A percentile compares a stretch with the other conserved stretches of the same genome.
These are phyloP conservation scores for Strobilomyces dryophilus DNA, from an alignment of 768 basidiomycete species.

Conservation along the genomic window DNA sequence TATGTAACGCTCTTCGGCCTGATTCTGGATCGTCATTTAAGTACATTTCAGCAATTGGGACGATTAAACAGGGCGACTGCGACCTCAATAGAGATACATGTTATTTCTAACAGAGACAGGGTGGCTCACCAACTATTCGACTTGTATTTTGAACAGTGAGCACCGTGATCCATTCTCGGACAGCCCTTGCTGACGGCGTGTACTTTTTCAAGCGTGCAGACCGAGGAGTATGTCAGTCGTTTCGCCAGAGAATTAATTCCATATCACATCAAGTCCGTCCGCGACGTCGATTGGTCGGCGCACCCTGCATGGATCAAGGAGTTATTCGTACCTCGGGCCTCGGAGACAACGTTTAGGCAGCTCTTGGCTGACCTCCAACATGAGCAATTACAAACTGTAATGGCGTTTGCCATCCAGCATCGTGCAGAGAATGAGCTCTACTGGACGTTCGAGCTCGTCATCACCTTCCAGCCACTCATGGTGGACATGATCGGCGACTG, in stretches of 20 bases:
- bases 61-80: constrained; percentile 50
- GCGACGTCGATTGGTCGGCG: constrained; percentile 38
- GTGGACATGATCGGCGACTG: constrained; percentile 33
- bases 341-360: constrained; percentile 17
- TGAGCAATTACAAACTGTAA: constrained; percentile 16
- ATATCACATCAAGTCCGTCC: constrained; percentile 40
- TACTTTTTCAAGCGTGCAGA: constrained; percentile 37
- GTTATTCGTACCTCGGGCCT: constrained; percentile 28
- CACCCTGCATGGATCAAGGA: constrained; percentile 30
- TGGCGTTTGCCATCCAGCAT: constrained; percentile 34
- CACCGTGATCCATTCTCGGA: constrained; percentile 34
- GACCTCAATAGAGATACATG: constrained; percentile 56
- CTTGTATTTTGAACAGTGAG: constrained; percentile 64
- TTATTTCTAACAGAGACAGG: constrained; percentile 64
- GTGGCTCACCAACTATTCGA: constrained; percentile 66
- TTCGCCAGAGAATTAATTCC: constrained; percentile 41
- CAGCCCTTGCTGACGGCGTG: not conserved
- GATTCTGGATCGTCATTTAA: not conserved
- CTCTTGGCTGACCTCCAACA: constrained; percentile 20
- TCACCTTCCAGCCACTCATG: constrained; percentile 27
- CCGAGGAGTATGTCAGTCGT: constrained; percentile 43
- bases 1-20: constrained; percentile 19
- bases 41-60: constrained; percentile 50
- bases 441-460: constrained; percentile 42
- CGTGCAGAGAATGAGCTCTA: constrained; percentile 54